Evolutionary conservation across 306 rosid genomes (phyloP), one percentile per base, ranked within the genome.

Genomic region (Quercus alba): DNA sequence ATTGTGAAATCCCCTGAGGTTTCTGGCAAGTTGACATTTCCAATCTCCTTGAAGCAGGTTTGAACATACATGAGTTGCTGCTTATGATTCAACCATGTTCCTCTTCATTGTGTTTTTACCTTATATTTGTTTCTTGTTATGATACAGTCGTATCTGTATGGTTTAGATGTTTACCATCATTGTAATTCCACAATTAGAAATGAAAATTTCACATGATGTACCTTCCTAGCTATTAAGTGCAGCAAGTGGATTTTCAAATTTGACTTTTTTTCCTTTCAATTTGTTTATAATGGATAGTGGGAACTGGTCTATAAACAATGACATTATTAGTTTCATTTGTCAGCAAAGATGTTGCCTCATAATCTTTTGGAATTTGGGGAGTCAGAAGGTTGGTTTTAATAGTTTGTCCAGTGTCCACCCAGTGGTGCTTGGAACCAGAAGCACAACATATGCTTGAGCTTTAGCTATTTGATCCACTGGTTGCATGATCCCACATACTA

Each of bases 21-120:
- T 30, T 95, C 99, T 3, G 85, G 89, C 77, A 91, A 87, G 83
- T 85, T 95, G 91, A 95, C 99, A 75, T 90, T 93, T 77, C 99
- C 97, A 49, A 87, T 94, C 51, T 91, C 97, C 44, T 78, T 94
- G 82, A 94, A 93, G 89, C 97, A 92, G 99, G 99, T 94, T 62
- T 80, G 56, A 59, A 67, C 21, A 19, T 21, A 18, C n/a, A 67
- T 67, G 15, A 67, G 12, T 35, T 67, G 28, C 72, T 33, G 52
- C 35, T 67, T 35, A 23, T 6, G 52, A 67, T 35, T 64, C 7
- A 67, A 33, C 51, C 9, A 33, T 67, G 21, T 30, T 67, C 20
- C 3, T 30, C 31, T 64, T 19, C 31, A 2, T 59, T 64, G 11
- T 14, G 17, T 63, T 6, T 28, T 26, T 15, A 3, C n/a, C 19